Evolutionary conservation across 2,329 filamentous ascomycete species (phyloP).

Genomic region (Phialophora expanda): DNA sequence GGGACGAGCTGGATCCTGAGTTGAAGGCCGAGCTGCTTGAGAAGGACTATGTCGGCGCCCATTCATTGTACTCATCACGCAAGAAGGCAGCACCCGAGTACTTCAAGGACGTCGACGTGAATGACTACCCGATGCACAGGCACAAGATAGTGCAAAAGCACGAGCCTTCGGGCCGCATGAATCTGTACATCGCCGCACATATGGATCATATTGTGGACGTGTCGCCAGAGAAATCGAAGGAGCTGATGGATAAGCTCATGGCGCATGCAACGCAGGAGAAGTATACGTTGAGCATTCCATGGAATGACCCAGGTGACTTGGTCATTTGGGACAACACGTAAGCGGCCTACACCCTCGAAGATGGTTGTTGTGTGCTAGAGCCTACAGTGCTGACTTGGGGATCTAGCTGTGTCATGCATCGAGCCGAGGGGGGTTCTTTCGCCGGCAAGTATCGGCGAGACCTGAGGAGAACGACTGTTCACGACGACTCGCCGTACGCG

Average conservation of each 20-base stretch:
- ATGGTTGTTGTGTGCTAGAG: not conserved
- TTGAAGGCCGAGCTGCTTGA: constrained; percentile 47
- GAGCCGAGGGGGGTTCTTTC: constrained; percentile 56
- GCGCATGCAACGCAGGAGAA: constrained; percentile 55
- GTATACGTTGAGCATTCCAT: constrained; percentile 55
- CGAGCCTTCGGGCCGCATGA: constrained; percentile 58
- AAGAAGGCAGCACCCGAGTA: constrained; percentile 59
- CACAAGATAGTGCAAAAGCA: constrained; percentile 60
- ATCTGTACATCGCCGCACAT: constrained; percentile 61
- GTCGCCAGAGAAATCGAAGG: constrained; percentile 44
- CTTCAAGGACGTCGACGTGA: constrained; percentile 55
- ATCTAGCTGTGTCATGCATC: constrained; percentile 58
- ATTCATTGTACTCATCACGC: constrained; percentile 60
- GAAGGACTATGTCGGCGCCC: constrained; percentile 54
- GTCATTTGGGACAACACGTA: constrained; percentile 64
- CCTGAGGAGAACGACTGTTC: constrained; percentile 62
- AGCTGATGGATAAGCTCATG: constrained; percentile 47
- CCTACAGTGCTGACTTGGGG: constrained; percentile 5
- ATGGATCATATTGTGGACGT: constrained; percentile 59
- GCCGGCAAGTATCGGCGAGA: constrained; percentile 58
- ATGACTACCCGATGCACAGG: constrained; percentile 47
- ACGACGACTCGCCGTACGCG: constrained; percentile 54
- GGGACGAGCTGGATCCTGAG: constrained; percentile 51
- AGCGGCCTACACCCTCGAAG: not conserved
- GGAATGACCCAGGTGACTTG: constrained; percentile 57